A percentile compares a stretch with the other conserved stretches of the same genome.
phyloP scores from a whole-genome alignment of 805 yeast species.

The Starmerella vitae region DNA sequence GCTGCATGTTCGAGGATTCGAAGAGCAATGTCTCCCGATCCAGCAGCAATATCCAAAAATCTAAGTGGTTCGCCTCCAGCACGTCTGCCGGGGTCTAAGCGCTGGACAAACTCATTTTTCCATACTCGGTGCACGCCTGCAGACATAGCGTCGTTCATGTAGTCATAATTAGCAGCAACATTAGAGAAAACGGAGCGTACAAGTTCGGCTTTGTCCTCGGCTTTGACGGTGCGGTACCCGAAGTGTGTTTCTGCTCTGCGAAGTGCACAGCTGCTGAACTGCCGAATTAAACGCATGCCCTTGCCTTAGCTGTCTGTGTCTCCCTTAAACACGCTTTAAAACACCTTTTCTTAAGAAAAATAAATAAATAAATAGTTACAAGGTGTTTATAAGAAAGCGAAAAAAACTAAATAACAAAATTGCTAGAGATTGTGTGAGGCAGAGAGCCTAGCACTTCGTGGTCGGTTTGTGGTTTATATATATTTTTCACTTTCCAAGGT shows the following conservation, averaged over 20 bases:
- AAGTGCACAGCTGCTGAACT: neutral
- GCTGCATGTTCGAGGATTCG: constrained; percentile 88
- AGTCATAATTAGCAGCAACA: constrained; percentile 86
- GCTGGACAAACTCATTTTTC: constrained; percentile 80
- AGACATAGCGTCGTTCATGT: constrained; percentile 98
- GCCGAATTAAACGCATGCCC: neutral
- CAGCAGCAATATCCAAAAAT: constrained; percentile 95
- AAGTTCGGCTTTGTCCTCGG: constrained; percentile 57
- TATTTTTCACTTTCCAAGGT: no score
- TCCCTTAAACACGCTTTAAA: no score
- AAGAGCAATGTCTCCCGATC: constrained; percentile 96
- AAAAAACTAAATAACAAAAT: no score
- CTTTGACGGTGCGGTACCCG: constrained; percentile 73
- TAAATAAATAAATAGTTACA: no score
- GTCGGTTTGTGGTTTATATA: no score
- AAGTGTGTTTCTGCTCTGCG: constrained; percentile 62
- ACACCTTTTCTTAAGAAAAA: no score
- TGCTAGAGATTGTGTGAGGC: no score
- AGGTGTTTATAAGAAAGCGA: no score
- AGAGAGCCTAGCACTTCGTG: no score
- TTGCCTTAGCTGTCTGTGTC: no score
- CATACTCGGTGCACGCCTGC: constrained; percentile 88
- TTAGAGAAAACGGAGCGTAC: constrained; percentile 80
- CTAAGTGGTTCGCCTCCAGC: constrained; percentile 74
- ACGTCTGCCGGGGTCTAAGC: constrained; percentile 85